These are phyloP conservation scores for Udeniomyces megalosporus DNA, from an alignment of 768 basidiomycete genomes.

Conservation along the genomic window DNA sequence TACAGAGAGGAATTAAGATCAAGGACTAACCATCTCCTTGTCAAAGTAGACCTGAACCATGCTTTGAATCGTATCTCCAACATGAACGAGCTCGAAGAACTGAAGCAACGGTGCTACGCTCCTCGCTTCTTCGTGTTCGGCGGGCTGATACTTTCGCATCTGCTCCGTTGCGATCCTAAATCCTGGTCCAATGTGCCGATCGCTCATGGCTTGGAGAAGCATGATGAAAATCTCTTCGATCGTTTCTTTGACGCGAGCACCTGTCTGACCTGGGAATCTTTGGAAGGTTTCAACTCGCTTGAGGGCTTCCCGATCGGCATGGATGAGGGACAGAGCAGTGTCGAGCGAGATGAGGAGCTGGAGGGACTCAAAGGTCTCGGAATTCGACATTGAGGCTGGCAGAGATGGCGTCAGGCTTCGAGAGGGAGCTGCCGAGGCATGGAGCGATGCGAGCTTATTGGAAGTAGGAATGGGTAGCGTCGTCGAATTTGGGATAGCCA, in stretches of 20 bases:
- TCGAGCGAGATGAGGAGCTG: constrained; percentile 86
- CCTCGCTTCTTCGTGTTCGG: constrained; percentile 61
- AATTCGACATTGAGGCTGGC: constrained; percentile 1
- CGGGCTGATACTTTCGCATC: constrained; percentile 78
- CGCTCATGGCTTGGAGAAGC: constrained; percentile 57
- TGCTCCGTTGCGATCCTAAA: constrained; percentile 72
- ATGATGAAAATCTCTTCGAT: constrained; percentile 87
- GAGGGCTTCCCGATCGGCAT: constrained; percentile 74
- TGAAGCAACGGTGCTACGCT: constrained; percentile 84
- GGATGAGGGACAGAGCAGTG: constrained; percentile 76
- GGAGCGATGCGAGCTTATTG: constrained; percentile 13
- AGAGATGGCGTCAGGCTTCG: not conserved
- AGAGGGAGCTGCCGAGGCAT: constrained; percentile 15
- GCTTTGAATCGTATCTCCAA: constrained; percentile 91
- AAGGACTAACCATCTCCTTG: constrained; percentile 59
- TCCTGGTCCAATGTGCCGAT: constrained; percentile 62
- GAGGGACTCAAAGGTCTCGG: constrained; percentile 39
- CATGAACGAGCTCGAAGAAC: constrained; percentile 92
- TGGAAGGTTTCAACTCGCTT: constrained; percentile 86
- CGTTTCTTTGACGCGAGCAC: constrained; percentile 72
- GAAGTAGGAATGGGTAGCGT: not conserved
- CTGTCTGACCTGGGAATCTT: constrained; percentile 71
- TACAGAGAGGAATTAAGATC: not conserved
- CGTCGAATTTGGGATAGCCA: not conserved
- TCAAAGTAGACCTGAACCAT: constrained; percentile 99